phyloP scores from a whole-genome alignment of 1,284 basidiomycete species.

The Abortiporus biennis region DNA sequence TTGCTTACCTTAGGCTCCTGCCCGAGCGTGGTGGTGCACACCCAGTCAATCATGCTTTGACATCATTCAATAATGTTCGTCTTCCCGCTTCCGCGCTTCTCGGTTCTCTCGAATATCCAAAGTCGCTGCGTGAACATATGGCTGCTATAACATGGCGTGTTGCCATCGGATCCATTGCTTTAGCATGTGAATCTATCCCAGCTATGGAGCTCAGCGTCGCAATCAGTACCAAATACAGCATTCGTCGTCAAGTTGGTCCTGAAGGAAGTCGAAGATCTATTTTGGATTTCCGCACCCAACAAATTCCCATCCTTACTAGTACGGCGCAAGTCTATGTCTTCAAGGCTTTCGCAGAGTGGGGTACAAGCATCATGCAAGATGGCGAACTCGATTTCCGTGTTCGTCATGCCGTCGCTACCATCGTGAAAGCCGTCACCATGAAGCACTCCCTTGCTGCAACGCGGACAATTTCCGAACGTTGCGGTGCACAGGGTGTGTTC shows the following conservation, averaged over 20 bases:
- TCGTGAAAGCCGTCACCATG: slow-evolving; percentile 32
- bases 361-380: slow-evolving; percentile 26
- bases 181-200: slow-evolving; percentile 27
- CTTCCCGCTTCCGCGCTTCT: slow-evolving; percentile 29
- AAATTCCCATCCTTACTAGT: slow-evolving; percentile 36
- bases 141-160: slow-evolving; percentile 30
- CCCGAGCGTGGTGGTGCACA: slow-evolving; percentile 27
- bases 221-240: slow-evolving; percentile 36
- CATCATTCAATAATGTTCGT: slow-evolving; percentile 31
- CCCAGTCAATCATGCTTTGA: slow-evolving; percentile 33
- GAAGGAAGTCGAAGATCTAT: slow-evolving; percentile 27
- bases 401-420: slow-evolving; percentile 34
- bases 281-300: slow-evolving; percentile 41
- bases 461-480: slow-evolving; percentile 33
- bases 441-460: slow-evolving; percentile 26
- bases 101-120: slow-evolving; percentile 20
- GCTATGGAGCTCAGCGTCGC: slow-evolving; percentile 25
- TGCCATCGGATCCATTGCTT: slow-evolving; percentile 30
- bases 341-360: slow-evolving; percentile 25
- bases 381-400: slow-evolving; percentile 22
- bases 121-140: slow-evolving; percentile 21
- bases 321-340: slow-evolving; percentile 35
- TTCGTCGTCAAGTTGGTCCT: slow-evolving; percentile 29
- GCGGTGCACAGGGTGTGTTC: slow-evolving; percentile 44
- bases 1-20: slow-evolving; percentile 21